Evolutionary conservation across 2,329 filamentous ascomycete genomes (phyloP), one percentile per base, ranked within the genome.

Genomic region (Claviceps fusiformis): DNA sequence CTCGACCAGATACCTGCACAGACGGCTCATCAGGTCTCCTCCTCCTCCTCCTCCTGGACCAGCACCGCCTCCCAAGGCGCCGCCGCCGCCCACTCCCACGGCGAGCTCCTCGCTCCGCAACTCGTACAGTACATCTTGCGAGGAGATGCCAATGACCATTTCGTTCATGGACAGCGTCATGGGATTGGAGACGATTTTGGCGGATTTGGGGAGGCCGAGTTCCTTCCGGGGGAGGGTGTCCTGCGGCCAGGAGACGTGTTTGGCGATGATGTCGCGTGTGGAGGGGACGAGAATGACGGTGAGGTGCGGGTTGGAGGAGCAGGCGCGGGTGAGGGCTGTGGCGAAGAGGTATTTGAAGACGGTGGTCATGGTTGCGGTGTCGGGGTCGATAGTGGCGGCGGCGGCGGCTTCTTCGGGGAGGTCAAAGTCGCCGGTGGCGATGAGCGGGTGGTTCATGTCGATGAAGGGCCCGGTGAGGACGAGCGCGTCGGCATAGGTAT

Each of bases 141-240:
- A 86, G 31, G 86, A 90, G 62, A 96, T 78, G 5, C 87, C 90
- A 31, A 96, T 71, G 1, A 92, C 78, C 47, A 85, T 79, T 70
- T 97, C 93, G 70, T 98, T 98, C 60, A 97, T 76, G 6, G 83
- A 88, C 3, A 97, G 71, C 9, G 87, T 89, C 76, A 95, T 92
- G 0, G 93, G 93, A 65, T 97, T 97, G 2, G 90, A 89, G 17
- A 96, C 81, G 62, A 95, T 80, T 55, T 81, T 83, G 11, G 80
- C 86, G 55, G 85, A 77, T 66, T 89, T 92, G 11, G 86, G 86
- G 5, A 97, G 76, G 5, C 87, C 88, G 7, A 95, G 78, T 19
- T 91, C 86, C 63, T 83, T 87, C 59, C 77, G 75, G 1, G 75
- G 68, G 45, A 95, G 81, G 33, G 71, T 67, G 58, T 82, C 79